These are phyloP conservation scores for Akanthomyces lecanii DNA, from an alignment of 2,329 filamentous ascomycete genomes.

Conservation along the genomic window DNA sequence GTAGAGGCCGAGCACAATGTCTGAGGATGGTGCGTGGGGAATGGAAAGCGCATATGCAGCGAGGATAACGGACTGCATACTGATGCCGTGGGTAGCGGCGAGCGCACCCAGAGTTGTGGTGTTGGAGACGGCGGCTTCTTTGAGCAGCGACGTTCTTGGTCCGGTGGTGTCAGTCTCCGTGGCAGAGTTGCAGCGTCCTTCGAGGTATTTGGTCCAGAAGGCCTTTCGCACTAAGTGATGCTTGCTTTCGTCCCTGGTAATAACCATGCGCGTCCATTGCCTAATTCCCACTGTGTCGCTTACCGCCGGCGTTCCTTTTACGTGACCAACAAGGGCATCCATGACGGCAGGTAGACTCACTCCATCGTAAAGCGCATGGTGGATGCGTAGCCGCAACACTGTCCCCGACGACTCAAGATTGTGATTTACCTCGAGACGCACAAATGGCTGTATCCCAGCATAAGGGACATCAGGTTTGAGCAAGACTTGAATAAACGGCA, in stretches of 20 bases:
- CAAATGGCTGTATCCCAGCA: slow-evolving; percentile 22
- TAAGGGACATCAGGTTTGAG: slow-evolving; percentile 27
- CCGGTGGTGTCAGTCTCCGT: slow-evolving; percentile 24
- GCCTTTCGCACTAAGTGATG: slow-evolving; percentile 18
- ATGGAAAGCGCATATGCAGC: slow-evolving; percentile 43
- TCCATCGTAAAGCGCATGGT: slow-evolving; percentile 87
- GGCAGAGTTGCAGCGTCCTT: background rate
- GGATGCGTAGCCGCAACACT: slow-evolving; percentile 56
- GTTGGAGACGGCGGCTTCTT: background rate
- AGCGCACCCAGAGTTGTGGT: slow-evolving; percentile 11
- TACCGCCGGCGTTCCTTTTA: slow-evolving; percentile 1
- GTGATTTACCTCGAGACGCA: slow-evolving; percentile 20
- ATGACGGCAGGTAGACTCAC: slow-evolving; percentile 68
- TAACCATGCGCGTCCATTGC: slow-evolving; percentile 38
- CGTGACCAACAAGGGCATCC: slow-evolving; percentile 31
- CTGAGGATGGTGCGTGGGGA: background rate
- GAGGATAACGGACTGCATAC: slow-evolving; percentile 49
- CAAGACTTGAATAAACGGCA: slow-evolving; percentile 62
- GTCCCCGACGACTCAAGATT: slow-evolving; percentile 19
- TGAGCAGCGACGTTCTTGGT: slow-evolving; percentile 28
- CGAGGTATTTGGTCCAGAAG: slow-evolving; percentile 44
- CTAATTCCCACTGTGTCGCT: background rate
- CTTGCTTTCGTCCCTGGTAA: slow-evolving; percentile 20
- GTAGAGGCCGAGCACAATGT: slow-evolving; percentile 70
- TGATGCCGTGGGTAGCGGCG: slow-evolving; percentile 53